Base-by-base conservation (phyloP, 305 asterid genomes). In the Withania somnifera region DNA sequence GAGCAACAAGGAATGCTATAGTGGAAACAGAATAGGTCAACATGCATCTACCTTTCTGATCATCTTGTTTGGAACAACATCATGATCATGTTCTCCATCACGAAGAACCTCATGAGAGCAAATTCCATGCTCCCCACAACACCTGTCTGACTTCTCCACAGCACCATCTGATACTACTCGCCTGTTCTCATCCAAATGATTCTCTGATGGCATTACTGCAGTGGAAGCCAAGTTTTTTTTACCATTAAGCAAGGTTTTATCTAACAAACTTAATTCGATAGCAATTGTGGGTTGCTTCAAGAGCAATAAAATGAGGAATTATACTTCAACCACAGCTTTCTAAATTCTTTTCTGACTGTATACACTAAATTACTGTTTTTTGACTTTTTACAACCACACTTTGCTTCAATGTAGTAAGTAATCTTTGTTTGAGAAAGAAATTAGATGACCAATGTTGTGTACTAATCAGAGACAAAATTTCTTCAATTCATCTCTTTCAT, bases 21-120 rank as follows among this genome's bases (percentile, higher is more conserved):
- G 60, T 15, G 79, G 60, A 73, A 73, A 47, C 79, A 73, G 1
- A 51, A 75, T 15, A 50, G 24, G 26, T 73, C 38, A 26, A 63
- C 57, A 47, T 3, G 57, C 7, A 63, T 10, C 61, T 84, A 92
- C 99, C 98, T 95, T 95, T 87, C 91, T 88, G 90, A 78, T 87
- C 89, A 95, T 88, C 89, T 89, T 95, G 84, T 82, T 87, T n/a
- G 89, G 88, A 77, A 82, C 82, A 76, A 81, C 60, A 79, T 86
- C 87, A 64, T 87, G 86, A 83, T 87, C 90, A 79, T 88, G 83
- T 81, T 87, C 93, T 56, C 98, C 91, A 83, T 91, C 94, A 78
- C 84, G 93, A 82, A 95, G 98, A 87, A 95, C 94, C 85, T 94
- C 93, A 56, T 90, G 93, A 81, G 98, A 87, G 80, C 97, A 95